These are phyloP conservation scores for Nicotiana knightiana DNA, from an alignment of 257 asterid species.

Conservation along the genomic window DNA sequence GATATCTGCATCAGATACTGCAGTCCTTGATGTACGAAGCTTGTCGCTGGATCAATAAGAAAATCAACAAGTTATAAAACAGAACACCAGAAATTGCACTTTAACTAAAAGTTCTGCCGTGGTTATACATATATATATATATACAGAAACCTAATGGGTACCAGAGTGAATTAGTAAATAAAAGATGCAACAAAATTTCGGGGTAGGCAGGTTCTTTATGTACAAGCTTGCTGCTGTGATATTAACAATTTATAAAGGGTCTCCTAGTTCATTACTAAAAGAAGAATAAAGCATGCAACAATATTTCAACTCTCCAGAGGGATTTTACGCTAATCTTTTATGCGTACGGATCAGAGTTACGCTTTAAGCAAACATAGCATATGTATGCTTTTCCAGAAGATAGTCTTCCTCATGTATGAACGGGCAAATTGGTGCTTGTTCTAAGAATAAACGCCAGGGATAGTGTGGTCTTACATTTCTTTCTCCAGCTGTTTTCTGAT, in stretches of 20 bases:
- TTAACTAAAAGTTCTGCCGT: not conserved
- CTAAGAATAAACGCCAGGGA: not conserved
- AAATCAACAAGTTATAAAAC: not conserved
- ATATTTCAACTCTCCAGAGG: not conserved
- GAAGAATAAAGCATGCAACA: not conserved
- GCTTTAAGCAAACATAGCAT: not conserved
- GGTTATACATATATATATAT: not conserved
- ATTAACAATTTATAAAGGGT: not conserved
- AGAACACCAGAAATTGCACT: not conserved
- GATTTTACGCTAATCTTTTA: not conserved
- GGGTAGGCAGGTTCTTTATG: not conserved
- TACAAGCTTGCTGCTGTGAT: not conserved
- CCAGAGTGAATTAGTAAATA: not conserved
- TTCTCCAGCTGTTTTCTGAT: conserved; percentile 73
- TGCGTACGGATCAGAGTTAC: not conserved
- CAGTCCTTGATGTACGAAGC: conserved; percentile 87
- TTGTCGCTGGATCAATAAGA: conserved; percentile 49
- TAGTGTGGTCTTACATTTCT: conserved; percentile 34
- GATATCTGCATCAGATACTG: conserved; percentile 77
- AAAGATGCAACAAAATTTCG: not conserved
- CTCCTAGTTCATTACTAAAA: not conserved
- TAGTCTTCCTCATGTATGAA: not conserved
- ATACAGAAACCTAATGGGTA: not conserved
- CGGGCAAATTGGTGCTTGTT: not conserved
- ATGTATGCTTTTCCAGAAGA: not conserved